Percentiles rank a stretch among this genome's conserved stretches.
Conservation (phyloP, 2,329 filamentous ascomycete species). For the Pseudogymnoascus sp. region DNA sequence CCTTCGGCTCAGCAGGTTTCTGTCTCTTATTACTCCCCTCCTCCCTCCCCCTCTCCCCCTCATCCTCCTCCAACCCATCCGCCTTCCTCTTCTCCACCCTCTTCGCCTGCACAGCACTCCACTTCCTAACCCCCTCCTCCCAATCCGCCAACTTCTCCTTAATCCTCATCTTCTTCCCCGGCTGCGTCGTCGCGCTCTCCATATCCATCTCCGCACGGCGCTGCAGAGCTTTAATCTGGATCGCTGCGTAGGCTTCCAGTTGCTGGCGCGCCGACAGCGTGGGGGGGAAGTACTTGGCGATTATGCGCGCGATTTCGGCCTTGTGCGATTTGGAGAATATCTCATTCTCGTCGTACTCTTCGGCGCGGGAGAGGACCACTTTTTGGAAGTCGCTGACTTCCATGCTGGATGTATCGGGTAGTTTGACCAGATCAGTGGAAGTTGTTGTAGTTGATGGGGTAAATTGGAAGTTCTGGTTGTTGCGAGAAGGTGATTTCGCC, state of each 20-base stretch:
- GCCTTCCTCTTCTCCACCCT: constrained; percentile 19
- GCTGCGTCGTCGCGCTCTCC: not conserved
- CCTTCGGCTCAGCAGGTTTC: constrained; percentile 10
- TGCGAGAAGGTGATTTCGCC: constrained; percentile 2
- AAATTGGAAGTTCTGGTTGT: not conserved
- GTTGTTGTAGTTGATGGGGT: not conserved
- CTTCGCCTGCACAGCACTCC: not conserved
- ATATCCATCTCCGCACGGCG: not conserved
- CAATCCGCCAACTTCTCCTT: not conserved
- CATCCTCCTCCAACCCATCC: constrained; percentile 13
- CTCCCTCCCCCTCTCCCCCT: constrained; percentile 19
- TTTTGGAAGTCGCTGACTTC: not conserved
- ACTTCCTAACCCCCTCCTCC: not conserved
- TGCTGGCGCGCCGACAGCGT: not conserved
- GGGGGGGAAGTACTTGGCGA: not conserved
- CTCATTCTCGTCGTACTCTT: not conserved
- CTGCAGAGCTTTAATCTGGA: not conserved
- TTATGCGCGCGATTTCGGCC: not conserved
- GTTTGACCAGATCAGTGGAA: not conserved
- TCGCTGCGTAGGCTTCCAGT: not conserved
- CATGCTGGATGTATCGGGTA: not conserved
- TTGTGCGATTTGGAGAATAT: not conserved
- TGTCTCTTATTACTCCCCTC: constrained; percentile 20
- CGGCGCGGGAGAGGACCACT: not conserved
- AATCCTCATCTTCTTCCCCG: not conserved